These are phyloP conservation scores for Tulasnella sp. DNA, from an alignment of 768 basidiomycete species.

Conservation along the genomic window DNA sequence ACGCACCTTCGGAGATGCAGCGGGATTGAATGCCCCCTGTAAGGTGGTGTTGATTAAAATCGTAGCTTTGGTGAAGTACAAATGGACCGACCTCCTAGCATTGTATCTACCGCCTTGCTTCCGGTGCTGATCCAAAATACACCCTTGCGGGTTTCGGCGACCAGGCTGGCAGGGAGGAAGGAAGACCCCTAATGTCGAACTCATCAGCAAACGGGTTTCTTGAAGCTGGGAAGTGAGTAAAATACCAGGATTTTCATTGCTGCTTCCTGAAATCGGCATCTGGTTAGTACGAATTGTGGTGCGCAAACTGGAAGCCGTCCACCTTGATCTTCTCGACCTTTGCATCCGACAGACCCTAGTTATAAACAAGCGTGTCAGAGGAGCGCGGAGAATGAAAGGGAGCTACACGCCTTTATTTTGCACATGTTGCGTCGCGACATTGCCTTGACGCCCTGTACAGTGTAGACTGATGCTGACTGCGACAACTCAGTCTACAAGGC, in stretches of 20 bases:
- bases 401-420: constrained; percentile 75
- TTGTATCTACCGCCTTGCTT: constrained; percentile 79
- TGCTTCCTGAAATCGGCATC: constrained; percentile 72
- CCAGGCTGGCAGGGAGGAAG: constrained; percentile 81
- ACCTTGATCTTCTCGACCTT: constrained; percentile 98
- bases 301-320: too few species aligned
- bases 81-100: constrained; percentile 60
- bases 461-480: constrained; percentile 69
- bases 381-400: too few species aligned
- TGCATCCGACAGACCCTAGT: constrained; percentile 88
- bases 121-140: constrained; percentile 83
- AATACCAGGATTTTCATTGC: constrained; percentile 71
- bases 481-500: constrained; percentile 7
- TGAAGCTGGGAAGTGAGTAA: background rate
- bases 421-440: constrained; percentile 79
- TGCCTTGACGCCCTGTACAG: constrained; percentile 80
- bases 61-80: background rate
- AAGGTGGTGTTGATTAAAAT: background rate
- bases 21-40: constrained; percentile 83
- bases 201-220: background rate
- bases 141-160: constrained; percentile 72
- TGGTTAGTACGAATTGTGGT: too few species aligned
- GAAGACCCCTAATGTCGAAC: constrained; percentile 55
- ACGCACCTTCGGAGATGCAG: constrained; percentile 76
- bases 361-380: too few species aligned